Base-by-base conservation (phyloP, 495 filamentous ascomycete species). In the Neurospora sp. region DNA sequence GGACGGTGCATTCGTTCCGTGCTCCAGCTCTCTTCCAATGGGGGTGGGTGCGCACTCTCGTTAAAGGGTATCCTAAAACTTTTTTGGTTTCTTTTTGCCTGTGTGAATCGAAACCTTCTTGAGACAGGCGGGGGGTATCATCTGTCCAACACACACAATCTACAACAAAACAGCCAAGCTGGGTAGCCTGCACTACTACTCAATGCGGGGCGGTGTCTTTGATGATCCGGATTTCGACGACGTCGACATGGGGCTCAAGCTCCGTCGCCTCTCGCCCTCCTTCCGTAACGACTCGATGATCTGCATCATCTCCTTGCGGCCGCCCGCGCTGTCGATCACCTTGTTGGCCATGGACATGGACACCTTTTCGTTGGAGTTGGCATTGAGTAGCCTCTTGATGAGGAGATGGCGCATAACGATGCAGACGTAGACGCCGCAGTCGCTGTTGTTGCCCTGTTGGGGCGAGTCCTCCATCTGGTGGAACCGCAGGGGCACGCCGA, bases 381-480 rank as follows among this genome's bases (percentile, higher is more conserved):
- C 92, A 61, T 84, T 86, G 59, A 99, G 82, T n/a, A 99, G 82
- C 65, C 92, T 86, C 81, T 92, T 93, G 42, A 97, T 81, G 22
- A 99, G 87, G 18, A 99, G 82, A 80, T 97, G 89, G 45, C 92
- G 87, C 94, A 98, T 99, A 71, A 91, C 86, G 75, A 97, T 87
- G 80, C 96, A 98, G 2, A 99, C 96, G 80, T 93, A 98, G 0
- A 99, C 94, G 16, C 96, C 96, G 78, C 96, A 99, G 82, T 98
- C 96, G 74, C 87, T 93, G 70, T 90, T 88, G 76, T 98, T 98
- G 74, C 94, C 92, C 81, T 99, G 96, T 75, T 97, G 91, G 3
- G 96, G 96, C 9, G 89, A 90, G 78, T 98, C 96, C 5, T 90
- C 83, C 38, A 99, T 83, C 81, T 94, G 87, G 72, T 90, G 83